Conservation (phyloP, 192 early-diverging fungal species). For the Anaeromyces robustus region DNA sequence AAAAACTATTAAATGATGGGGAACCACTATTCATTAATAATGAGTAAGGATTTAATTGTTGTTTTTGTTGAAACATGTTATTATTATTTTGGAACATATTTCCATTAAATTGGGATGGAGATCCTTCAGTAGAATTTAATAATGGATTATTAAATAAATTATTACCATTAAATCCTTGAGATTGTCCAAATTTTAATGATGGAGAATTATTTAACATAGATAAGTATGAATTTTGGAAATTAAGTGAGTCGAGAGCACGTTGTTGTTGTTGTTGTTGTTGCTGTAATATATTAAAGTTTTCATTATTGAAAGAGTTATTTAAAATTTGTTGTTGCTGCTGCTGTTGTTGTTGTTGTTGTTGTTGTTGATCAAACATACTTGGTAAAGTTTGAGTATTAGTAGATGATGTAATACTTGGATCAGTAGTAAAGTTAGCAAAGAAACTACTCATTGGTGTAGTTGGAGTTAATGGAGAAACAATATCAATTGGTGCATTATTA, state of each 20-base stretch:
- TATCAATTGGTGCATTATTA: background rate
- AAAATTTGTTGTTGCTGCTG: background rate
- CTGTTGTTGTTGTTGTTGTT: background rate
- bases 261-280: background rate
- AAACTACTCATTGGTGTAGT: background rate
- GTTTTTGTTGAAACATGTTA: background rate
- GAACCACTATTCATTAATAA: background rate
- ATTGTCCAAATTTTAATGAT: background rate
- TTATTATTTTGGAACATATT: background rate
- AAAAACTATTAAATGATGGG: background rate
- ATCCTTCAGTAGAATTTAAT: background rate
- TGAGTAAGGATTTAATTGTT: background rate
- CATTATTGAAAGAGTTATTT: background rate
- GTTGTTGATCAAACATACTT: background rate
- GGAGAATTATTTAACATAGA: background rate
- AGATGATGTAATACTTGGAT: background rate
- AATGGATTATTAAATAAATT: background rate
- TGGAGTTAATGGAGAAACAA: background rate
- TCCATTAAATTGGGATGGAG: background rate
- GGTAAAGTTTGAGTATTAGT: background rate
- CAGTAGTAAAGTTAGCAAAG: background rate
- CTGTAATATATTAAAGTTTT: background rate
- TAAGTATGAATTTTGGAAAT: background rate
- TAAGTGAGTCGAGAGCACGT: background rate
- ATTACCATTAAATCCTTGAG: background rate